Conservation (phyloP, 208 protist species). For the Trypanosoma scelopori region DNA sequence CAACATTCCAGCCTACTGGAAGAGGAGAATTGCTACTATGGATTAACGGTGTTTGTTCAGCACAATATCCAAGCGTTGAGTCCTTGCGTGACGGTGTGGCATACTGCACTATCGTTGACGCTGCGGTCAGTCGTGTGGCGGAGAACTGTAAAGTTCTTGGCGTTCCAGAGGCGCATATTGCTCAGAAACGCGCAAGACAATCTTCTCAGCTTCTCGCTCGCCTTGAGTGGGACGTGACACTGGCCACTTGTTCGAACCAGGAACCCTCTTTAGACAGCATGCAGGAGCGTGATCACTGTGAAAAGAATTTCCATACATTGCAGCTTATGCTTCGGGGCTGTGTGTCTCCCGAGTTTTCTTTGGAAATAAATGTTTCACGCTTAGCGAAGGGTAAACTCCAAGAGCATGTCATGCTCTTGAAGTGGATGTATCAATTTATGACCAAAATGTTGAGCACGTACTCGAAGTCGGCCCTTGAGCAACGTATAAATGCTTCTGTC, state of each 20-base stretch:
- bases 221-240: slow-evolving; percentile 63
- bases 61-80: slow-evolving; percentile 78
- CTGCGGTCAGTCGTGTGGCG: slow-evolving; percentile 54
- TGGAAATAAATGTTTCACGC: slow-evolving; percentile 55
- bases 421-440: slow-evolving; percentile 82
- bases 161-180: slow-evolving; percentile 31
- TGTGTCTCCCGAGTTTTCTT: slow-evolving; percentile 46
- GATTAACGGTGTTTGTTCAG: slow-evolving; percentile 78
- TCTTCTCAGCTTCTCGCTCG: slow-evolving; percentile 30
- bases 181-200: slow-evolving; percentile 25
- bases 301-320: slow-evolving; percentile 67
- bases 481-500: slow-evolving; percentile 5
- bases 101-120: slow-evolving; percentile 82
- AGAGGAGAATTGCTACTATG: slow-evolving; percentile 72
- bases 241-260: slow-evolving; percentile 54
- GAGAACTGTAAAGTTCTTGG: slow-evolving; percentile 46
- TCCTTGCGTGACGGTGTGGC: slow-evolving; percentile 79
- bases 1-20: slow-evolving; percentile 41
- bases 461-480: slow-evolving; percentile 54
- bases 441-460: slow-evolving; percentile 66
- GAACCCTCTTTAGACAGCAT: slow-evolving; percentile 60
- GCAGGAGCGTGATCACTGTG: slow-evolving; percentile 42
- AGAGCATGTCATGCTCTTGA: slow-evolving; percentile 75
- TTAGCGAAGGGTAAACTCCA: slow-evolving; percentile 76
- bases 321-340: slow-evolving; percentile 68